Evolutionary conservation across 2,329 filamentous ascomycete genomes (phyloP).

Genomic region (Fusarium agapanthi): DNA sequence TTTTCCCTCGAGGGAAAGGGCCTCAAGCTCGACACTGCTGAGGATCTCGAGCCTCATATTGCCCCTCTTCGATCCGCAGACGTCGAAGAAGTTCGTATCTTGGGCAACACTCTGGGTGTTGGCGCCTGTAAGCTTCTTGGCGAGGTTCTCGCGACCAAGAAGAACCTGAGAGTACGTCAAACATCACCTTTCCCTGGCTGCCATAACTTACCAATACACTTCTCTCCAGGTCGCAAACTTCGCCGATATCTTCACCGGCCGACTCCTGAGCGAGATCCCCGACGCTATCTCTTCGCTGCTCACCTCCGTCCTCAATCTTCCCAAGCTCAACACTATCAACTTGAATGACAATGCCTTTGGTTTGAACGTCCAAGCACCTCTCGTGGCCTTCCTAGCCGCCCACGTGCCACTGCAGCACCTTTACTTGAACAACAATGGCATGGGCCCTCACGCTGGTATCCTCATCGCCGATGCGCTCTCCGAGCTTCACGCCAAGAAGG

Average conservation of each 20-base stretch:
- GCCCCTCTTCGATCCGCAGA: slow-evolving; percentile 76
- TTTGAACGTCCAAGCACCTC: slow-evolving; percentile 90
- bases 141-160: slow-evolving; percentile 84
- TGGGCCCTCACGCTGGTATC: slow-evolving; percentile 90
- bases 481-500: slow-evolving; percentile 84
- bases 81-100: slow-evolving; percentile 84
- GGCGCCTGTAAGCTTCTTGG: slow-evolving; percentile 87
- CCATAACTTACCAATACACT: neutral
- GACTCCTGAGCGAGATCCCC: slow-evolving; percentile 92
- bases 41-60: slow-evolving; percentile 87
- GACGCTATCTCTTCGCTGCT: slow-evolving; percentile 86
- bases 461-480: slow-evolving; percentile 88
- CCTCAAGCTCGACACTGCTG: slow-evolving; percentile 89
- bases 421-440: slow-evolving; percentile 97
- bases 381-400: slow-evolving; percentile 88
- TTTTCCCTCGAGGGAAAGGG: slow-evolving; percentile 93
- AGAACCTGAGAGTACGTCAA: slow-evolving; percentile 73
- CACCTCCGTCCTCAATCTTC: slow-evolving; percentile 84
- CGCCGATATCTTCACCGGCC: slow-evolving; percentile 96
- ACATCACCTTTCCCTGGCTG: neutral
- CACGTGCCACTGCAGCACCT: slow-evolving; percentile 93
- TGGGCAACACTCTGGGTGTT: slow-evolving; percentile 93
- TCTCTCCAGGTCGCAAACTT: slow-evolving; percentile 78
- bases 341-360: slow-evolving; percentile 98
- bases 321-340: slow-evolving; percentile 89